Conservation (phyloP, 768 basidiomycete species). For the Terana coerulea region DNA sequence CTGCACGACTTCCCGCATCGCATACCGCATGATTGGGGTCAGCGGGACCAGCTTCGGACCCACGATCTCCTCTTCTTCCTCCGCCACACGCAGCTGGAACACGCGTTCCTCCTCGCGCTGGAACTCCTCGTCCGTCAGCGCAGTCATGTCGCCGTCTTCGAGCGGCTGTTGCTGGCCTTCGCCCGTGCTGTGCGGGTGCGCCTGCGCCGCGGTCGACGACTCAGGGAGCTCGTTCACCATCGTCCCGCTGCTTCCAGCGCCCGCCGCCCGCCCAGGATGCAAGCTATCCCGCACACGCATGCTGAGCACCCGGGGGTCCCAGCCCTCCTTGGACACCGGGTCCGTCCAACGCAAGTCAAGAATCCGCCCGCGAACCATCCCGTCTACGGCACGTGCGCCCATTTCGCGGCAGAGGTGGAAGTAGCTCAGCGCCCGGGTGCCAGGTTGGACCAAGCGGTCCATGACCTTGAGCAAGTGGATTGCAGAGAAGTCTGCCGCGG, state of each 20-base stretch:
- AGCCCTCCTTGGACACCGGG: conserved; percentile 53
- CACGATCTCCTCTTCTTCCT: conserved; percentile 50
- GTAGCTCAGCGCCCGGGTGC: conserved; percentile 65
- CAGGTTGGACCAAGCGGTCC: conserved; percentile 66
- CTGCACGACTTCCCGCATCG: conserved; percentile 79
- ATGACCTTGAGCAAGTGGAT: conserved; percentile 80
- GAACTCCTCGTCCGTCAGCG: conserved; percentile 41
- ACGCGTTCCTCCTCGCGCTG: conserved; percentile 40
- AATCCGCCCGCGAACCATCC: conserved; percentile 76
- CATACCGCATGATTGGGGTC: conserved; percentile 78
- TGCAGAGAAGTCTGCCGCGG: conserved; percentile 67
- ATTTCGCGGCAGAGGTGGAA: conserved; percentile 80
- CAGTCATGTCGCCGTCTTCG: conserved; percentile 44
- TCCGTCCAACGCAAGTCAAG: conserved; percentile 78
- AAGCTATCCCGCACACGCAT: conserved; percentile 21
- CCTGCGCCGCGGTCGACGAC: conserved; percentile 27
- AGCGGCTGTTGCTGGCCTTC: too few species aligned
- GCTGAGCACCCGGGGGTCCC: conserved; percentile 24
- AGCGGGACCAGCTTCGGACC: conserved; percentile 75
- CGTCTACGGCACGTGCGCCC: conserved; percentile 81
- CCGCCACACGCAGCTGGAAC: conserved; percentile 45
- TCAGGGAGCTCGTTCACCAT: conserved; percentile 30
- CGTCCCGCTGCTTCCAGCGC: conserved; percentile 37
- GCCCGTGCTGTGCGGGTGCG: too few species aligned
- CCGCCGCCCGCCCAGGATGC: conserved; percentile 15